Base-by-base conservation (phyloP, 441 rosid species). In the Brassica balearica region DNA sequence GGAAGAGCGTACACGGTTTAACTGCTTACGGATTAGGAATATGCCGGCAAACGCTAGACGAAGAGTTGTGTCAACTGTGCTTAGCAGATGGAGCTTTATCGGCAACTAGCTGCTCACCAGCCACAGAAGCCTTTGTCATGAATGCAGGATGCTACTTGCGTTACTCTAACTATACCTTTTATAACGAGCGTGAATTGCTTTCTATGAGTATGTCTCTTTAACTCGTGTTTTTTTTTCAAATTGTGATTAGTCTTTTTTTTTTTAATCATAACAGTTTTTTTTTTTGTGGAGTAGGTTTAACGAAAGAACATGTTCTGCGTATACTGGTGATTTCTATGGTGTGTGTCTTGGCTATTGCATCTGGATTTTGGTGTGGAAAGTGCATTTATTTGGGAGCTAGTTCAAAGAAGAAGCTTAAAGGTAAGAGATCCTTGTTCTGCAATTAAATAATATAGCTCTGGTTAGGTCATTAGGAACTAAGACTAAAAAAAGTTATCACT, bases 121-220 rank as follows among this genome's bases (percentile, higher is more conserved):
- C 85, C 4, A 71, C 74, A 0, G 88, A 90, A 76, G 91, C 83
- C n/a, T 83, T 86, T 12, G 89, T 81, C 9, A 64, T 88, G 43
- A 81, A 84, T 58, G 75, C 88, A 8, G 91, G 92, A 14, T 90
- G 94, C 70, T 86, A 83, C 80, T 75, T 90, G 5, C 88, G 88
- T 60, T 88, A 85, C 85, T 79, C 88, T 72, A 77, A 83, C 68
- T 69, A 80, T 15, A 32, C 80, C 0, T 87, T 90, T 58, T 74
- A 75, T 73, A 73, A 81, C 60, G 68, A 82, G 27, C 78, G 73
- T 23, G 65, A 25, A 64, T 63, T 77, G 64, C 48, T 73, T 62
- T 46, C 68, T 15, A 73, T 68, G 74, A 74, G 84, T 73, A 29
- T 19, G 72, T 41, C 36, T 71, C 0, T 60, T 6, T 11, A 1